Percentiles rank a stretch among this genome's conserved stretches.
Conservation (phyloP, 1,284 basidiomycete genomes). For the Puccinia coronata region DNA sequence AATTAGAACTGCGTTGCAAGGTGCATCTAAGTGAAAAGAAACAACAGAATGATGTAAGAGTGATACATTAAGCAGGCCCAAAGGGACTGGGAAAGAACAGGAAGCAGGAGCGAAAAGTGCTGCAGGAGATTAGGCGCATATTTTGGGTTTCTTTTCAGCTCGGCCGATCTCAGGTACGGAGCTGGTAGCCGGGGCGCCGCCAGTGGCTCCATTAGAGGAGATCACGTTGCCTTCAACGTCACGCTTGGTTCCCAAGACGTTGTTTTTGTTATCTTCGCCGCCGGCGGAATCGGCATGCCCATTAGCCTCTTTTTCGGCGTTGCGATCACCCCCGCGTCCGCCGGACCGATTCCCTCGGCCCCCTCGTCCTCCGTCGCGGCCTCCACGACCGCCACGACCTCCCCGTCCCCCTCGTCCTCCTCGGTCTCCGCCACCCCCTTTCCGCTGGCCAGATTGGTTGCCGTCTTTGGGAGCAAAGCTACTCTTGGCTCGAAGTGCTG, state of each 20-base stretch:
- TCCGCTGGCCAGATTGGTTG: background rate
- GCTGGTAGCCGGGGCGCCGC: conserved; percentile 3
- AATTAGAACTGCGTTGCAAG: too few relatives aligned
- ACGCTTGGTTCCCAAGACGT: conserved; percentile 20
- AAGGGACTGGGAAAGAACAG: background rate
- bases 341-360: background rate
- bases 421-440: conserved; percentile 10
- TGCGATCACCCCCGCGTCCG: conserved; percentile 22
- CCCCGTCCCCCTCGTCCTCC: conserved; percentile 13
- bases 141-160: conserved; percentile 48
- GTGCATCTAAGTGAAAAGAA: background rate
- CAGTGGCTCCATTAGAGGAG: conserved; percentile 24
- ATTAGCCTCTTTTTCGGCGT: conserved; percentile 32
- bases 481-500: conserved; percentile 21
- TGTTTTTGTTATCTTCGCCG: conserved; percentile 14
- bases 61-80: background rate
- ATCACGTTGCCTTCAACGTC: conserved; percentile 50
- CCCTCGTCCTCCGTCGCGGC: conserved; percentile 11
- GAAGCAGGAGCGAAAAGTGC: background rate
- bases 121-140: background rate
- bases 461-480: conserved; percentile 19
- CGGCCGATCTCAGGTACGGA: conserved; percentile 49
- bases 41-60: background rate
- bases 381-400: background rate
- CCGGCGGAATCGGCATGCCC: background rate